Base-by-base conservation (phyloP, 1,139 yeast genomes). In the Diutina sp. region DNA sequence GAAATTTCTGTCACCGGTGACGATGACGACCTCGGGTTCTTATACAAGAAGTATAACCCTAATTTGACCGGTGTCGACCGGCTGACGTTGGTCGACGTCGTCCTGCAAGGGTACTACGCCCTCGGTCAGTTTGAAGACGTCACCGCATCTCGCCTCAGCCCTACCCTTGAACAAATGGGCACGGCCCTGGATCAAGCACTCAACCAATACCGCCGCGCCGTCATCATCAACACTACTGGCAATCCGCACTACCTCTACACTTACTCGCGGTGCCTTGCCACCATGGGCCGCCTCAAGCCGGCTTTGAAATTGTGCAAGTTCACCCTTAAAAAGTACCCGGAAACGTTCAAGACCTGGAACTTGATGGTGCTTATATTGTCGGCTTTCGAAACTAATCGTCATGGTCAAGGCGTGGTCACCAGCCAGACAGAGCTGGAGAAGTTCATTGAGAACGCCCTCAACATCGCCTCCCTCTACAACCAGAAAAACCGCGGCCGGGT, bases 341-440 rank as follows among this genome's bases (percentile, higher is more conserved):
- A 76, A 60, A 69, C 74, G 4, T 76, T 76, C 66, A 72, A 71
- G 58, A 72, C 78, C 0, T 76, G 80, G 80, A 76, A 76, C 60
- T 68, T 76, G 59, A 30, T 50, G 53, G 18, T 38, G 12, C 65
- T 76, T 59, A 73, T 71, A 0, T 68, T 76, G 55, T 60, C 14
- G 64, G 55, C 73, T 5, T 63, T 67, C 50, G 74, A 72, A 16
- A 30, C 53, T 14, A 32, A 32, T 16, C 32, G 32, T 9, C 16
- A n/a, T 5, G 44, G n/a, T 11, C 53, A 12, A 11, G 53, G 53
- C 4, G 28, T 12, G 7, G 11, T n/a, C 38, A 18, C 28, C 25
- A n/a, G 29, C 28, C 41, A 29, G 8, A 60, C 61, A 46, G 78
- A 73, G 28, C 68, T 70, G 59, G 79, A 75, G 57, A 72, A 70